Conservation (phyloP, 495 filamentous ascomycete genomes). For the Podospora bellae-mahoneyi region DNA sequence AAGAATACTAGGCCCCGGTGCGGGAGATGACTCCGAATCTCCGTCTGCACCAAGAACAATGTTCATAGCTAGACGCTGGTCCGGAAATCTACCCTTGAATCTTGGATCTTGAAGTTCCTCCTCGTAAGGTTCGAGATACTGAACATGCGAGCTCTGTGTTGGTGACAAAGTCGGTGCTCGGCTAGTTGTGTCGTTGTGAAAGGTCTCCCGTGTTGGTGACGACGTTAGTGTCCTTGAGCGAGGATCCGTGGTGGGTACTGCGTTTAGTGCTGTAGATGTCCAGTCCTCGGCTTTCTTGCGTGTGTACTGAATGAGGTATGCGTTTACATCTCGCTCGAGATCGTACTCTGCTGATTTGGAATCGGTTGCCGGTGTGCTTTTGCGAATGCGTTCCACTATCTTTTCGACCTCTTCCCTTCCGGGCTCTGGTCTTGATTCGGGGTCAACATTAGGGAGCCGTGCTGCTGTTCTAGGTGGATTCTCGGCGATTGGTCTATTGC, state of each 20-base stretch:
- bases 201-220: neutral
- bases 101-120: slow-evolving; percentile 15
- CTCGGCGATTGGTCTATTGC: neutral
- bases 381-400: neutral
- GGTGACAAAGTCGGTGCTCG: neutral
- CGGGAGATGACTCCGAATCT: neutral
- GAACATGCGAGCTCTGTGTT: neutral
- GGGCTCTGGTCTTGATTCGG: neutral
- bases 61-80: slow-evolving; percentile 19
- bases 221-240: neutral
- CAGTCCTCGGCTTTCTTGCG: neutral
- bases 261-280: neutral
- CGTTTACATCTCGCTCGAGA: slow-evolving; percentile 22
- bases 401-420: slow-evolving; percentile 5
- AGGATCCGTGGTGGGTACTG: neutral
- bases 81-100: slow-evolving; percentile 24
- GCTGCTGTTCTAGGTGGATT: neutral
- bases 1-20: neutral
- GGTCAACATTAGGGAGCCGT: no score
- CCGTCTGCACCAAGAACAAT: slow-evolving; percentile 3
- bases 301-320: slow-evolving; percentile 25
- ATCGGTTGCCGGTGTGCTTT: neutral
- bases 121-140: slow-evolving; percentile 12
- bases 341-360: slow-evolving; percentile 8
- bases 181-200: neutral